Conservation (phyloP, 140 eudicot genomes). For the Cichorium intybus region DNA sequence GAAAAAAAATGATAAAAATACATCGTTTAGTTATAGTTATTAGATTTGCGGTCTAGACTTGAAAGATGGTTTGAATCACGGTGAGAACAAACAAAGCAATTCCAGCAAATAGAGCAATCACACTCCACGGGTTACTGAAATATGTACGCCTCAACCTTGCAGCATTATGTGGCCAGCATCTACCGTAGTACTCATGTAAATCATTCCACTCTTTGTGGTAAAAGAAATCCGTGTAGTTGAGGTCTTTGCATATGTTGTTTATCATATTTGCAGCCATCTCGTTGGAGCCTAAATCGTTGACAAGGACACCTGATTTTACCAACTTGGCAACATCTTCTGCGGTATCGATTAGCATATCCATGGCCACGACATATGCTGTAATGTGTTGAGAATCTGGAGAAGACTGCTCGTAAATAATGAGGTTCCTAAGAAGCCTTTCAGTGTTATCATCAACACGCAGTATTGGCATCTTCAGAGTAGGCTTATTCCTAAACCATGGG, state of each 20-base stretch:
- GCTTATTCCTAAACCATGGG: too few relatives aligned
- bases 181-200: background rate
- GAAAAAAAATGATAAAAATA: too few relatives aligned
- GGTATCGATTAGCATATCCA: background rate
- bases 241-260: background rate
- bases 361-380: constrained; percentile 1
- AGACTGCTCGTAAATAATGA: constrained; percentile 16
- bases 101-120: too few relatives aligned
- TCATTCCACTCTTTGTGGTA: background rate
- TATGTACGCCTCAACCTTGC: too few relatives aligned
- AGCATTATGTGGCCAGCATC: background rate
- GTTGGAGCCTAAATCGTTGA: background rate
- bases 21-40: too few relatives aligned
- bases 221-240: background rate
- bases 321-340: too few relatives aligned
- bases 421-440: background rate
- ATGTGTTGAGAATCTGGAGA: background rate
- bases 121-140: too few relatives aligned
- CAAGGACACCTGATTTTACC: background rate
- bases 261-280: background rate
- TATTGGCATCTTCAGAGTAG: background rate
- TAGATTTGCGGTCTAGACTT: too few relatives aligned
- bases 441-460: background rate
- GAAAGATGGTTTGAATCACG: too few relatives aligned
- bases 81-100: too few relatives aligned